These are phyloP conservation scores for Solanum piurae DNA, from an alignment of 257 asterid genomes.

Conservation along the genomic window DNA sequence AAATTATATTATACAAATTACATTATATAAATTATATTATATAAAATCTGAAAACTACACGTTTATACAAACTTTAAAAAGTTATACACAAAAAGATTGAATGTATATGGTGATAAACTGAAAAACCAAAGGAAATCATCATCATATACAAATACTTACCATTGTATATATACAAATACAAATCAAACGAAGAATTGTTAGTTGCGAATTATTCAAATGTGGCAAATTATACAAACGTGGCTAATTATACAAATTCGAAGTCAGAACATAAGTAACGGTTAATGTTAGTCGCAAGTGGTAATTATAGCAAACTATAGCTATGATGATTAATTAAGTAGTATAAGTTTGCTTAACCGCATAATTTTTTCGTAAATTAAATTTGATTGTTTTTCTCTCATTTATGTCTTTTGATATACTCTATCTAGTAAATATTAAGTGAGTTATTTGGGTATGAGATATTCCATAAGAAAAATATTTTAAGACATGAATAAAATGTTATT, in stretches of 20 bases:
- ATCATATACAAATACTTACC: not conserved
- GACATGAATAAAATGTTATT: not conserved
- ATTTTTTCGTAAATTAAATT: too few relatives aligned
- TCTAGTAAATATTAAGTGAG: not conserved
- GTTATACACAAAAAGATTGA: too few relatives aligned
- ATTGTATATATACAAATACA: not conserved
- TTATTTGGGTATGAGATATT: not conserved
- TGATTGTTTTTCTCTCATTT: not conserved
- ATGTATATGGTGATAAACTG: too few relatives aligned
- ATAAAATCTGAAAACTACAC: too few relatives aligned
- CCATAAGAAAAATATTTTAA: not conserved
- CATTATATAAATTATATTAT: too few relatives aligned
- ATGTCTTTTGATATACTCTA: not conserved
- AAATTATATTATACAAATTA: too few relatives aligned
- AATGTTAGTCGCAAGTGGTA: not conserved
- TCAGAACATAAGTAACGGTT: too few relatives aligned
- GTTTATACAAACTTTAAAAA: not conserved
- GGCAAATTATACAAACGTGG: not conserved
- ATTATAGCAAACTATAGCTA: too few relatives aligned
- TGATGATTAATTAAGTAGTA: too few relatives aligned
- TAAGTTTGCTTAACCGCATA: too few relatives aligned
- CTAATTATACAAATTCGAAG: not conserved
- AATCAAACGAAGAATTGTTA: not conserved
- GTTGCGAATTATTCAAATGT: not conserved
- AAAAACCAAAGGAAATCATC: not conserved